Evolutionary conservation across 192 early-diverging fungal genomes (phyloP).

Genomic region (Jimgerdemannia flammicorona): DNA sequence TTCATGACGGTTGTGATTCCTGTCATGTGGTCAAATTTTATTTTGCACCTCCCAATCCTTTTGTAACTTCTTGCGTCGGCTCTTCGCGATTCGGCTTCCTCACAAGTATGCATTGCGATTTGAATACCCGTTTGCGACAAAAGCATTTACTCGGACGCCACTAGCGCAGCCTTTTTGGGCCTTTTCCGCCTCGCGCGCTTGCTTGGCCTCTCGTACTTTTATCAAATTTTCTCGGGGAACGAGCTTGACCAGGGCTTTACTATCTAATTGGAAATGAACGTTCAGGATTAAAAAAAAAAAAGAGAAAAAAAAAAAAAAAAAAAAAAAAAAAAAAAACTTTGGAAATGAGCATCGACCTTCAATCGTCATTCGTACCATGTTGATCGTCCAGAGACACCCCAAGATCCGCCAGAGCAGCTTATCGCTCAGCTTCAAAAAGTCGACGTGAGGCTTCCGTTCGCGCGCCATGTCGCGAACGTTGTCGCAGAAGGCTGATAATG

Average conservation of each 20-base stretch:
- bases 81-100: conserved; percentile 85
- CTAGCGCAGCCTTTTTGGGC: conserved; percentile 61
- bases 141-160: conserved; percentile 81
- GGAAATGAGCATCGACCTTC: neutral
- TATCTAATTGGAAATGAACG: conserved; percentile 42
- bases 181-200: conserved; percentile 57
- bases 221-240: conserved; percentile 70
- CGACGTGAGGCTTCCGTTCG: conserved; percentile 39
- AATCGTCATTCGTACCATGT: conserved; percentile 39
- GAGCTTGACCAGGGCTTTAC: conserved; percentile 89
- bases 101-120: conserved; percentile 79
- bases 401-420: conserved; percentile 78
- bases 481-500: conserved; percentile 87
- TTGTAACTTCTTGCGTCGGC: conserved; percentile 78
- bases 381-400: conserved; percentile 93
- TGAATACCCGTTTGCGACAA: conserved; percentile 59
- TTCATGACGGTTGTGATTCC: too few species aligned
- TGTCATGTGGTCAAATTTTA: conserved; percentile 63
- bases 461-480: conserved; percentile 72
- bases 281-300: neutral
- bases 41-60: conserved; percentile 85
- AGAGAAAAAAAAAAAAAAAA: neutral
- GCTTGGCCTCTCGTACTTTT: conserved; percentile 64
- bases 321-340: neutral
- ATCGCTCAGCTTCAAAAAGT: conserved; percentile 81